phyloP scores from a whole-genome alignment of 306 rosid species.

The Glycine tomentella region DNA sequence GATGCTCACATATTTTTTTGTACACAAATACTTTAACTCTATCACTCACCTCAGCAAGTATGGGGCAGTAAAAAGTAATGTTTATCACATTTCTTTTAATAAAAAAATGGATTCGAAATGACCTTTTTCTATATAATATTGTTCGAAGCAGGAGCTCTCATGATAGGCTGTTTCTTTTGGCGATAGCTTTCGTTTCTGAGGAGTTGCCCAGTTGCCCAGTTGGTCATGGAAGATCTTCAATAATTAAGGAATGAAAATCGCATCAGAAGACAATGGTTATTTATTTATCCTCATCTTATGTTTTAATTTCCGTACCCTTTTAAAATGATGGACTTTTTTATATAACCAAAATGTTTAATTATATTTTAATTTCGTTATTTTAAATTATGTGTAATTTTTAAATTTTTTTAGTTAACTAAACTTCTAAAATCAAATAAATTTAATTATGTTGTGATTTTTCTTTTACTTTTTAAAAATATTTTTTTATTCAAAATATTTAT shows the following conservation, averaged over 20 bases:
- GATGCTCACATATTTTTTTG: neutral
- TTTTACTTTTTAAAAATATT: too few species aligned
- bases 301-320: neutral
- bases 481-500: too few species aligned
- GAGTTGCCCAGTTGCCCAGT: neutral
- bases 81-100: neutral
- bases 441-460: too few species aligned
- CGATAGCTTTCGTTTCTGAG: neutral
- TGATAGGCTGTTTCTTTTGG: conserved; percentile 6
- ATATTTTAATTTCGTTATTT: neutral
- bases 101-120: neutral
- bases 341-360: neutral
- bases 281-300: neutral
- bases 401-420: too few species aligned
- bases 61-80: neutral
- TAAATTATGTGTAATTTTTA: too few species aligned
- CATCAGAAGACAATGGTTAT: conserved; percentile 3
- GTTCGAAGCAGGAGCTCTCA: neutral
- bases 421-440: too few species aligned
- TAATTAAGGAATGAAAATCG: neutral
- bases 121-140: neutral
- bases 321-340: conserved; percentile 21
- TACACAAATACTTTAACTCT: neutral
- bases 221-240: conserved; percentile 6
- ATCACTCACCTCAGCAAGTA: neutral